A percentile compares a stretch with the other conserved stretches of the same genome.
Evolutionary conservation across 2,329 filamentous ascomycete genomes (phyloP).

Genomic region (Diaporthe sp.): DNA sequence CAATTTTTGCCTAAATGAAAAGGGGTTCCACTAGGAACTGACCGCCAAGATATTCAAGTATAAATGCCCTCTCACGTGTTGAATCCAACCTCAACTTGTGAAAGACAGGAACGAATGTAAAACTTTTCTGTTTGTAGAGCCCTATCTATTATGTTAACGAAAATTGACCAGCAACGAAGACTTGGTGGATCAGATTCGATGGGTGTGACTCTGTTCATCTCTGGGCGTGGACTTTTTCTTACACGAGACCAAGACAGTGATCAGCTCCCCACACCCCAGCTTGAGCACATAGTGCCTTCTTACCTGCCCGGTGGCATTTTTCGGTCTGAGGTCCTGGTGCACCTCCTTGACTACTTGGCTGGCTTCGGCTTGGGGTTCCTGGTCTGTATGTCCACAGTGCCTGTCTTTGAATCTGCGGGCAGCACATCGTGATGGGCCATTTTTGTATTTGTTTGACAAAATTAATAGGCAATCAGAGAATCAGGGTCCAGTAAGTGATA

Average conservation of each 20-base stretch:
- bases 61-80: neutral
- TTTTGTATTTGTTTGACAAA: no score
- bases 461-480: no score
- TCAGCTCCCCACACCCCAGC: neutral
- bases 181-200: neutral
- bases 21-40: neutral
- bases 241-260: neutral
- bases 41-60: neutral
- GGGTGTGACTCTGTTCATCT: no score
- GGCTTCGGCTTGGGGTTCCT: neutral
- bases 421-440: neutral
- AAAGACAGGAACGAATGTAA: neutral
- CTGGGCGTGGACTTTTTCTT: neutral
- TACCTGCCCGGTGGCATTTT: neutral
- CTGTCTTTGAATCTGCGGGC: neutral
- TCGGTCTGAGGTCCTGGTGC: accelerated
- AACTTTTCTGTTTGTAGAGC: neutral
- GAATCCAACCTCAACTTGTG: neutral
- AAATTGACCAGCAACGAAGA: no score
- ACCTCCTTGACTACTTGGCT: neutral
- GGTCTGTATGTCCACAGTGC: neutral
- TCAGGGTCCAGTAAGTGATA: no score
- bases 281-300: neutral
- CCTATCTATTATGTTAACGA: neutral
- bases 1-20: neutral